Conservation (phyloP, 371 early-diverging fungal genomes). For the Thermomucor indicae-seudaticae region DNA sequence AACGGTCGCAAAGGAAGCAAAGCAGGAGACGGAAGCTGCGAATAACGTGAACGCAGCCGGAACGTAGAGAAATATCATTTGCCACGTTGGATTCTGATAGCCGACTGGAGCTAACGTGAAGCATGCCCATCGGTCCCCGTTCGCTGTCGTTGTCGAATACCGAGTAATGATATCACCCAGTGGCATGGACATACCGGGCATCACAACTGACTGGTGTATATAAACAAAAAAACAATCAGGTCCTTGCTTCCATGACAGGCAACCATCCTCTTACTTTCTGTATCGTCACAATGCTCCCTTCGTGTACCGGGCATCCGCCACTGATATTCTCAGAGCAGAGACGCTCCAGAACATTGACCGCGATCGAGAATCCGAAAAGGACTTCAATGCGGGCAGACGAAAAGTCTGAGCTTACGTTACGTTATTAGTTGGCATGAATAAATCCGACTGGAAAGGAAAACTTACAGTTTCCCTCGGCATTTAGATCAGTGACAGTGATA, state of each 20-base stretch:
- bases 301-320: neutral
- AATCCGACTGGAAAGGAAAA: neutral
- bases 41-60: constrained; percentile 41
- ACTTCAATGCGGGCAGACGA: neutral
- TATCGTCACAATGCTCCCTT: neutral
- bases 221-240: neutral
- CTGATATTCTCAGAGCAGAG: neutral
- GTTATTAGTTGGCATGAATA: neutral
- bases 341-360: neutral
- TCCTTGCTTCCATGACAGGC: neutral
- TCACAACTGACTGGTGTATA: constrained; percentile 5
- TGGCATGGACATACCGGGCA: constrained; percentile 21
- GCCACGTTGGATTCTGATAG: constrained; percentile 42
- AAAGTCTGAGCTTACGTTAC: neutral
- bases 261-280: neutral
- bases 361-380: neutral
- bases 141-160: constrained; percentile 27
- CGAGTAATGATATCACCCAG: constrained; percentile 33
- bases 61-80: constrained; percentile 29
- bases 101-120: constrained; percentile 42
- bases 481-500: neutral
- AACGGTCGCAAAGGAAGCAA: constrained; percentile 16
- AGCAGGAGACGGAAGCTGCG: constrained; percentile 24
- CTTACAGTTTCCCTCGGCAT: neutral
- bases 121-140: constrained; percentile 32